Conservation (phyloP, 257 asterid genomes). For the Solanum peruvianum region DNA sequence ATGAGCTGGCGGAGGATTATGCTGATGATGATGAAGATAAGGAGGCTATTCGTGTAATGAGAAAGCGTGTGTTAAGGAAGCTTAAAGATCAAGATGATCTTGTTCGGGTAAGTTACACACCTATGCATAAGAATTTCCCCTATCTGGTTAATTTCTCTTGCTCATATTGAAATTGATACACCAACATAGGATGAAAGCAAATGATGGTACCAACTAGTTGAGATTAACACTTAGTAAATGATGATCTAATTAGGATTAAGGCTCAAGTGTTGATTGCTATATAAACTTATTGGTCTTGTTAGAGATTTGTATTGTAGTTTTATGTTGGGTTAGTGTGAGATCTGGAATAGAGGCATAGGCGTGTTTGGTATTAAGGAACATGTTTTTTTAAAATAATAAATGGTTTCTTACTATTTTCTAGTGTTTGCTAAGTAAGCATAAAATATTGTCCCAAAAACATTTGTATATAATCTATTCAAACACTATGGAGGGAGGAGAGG, state of each 20-base stretch:
- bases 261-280: neutral
- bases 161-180: neutral
- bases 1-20: slow-evolving; percentile 50
- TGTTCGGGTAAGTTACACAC: slow-evolving; percentile 25
- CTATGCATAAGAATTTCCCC: neutral
- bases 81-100: slow-evolving; percentile 32
- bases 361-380: neutral
- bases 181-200: neutral
- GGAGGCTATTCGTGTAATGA: slow-evolving; percentile 34
- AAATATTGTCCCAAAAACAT: neutral
- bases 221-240: neutral
- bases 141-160: neutral
- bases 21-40: slow-evolving; percentile 68
- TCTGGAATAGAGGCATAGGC: neutral
- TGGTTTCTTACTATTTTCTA: neutral
- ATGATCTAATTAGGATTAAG: neutral
- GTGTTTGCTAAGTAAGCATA: neutral
- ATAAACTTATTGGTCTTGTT: neutral
- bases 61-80: slow-evolving; percentile 50
- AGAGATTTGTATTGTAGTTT: neutral
- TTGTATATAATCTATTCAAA: neutral
- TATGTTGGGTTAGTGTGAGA: neutral
- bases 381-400: neutral
- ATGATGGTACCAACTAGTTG: neutral
- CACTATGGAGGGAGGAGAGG: neutral